A percentile compares a stretch with the other conserved stretches of the same genome.
phyloP scores from a whole-genome alignment of 305 asterid species.

The Withania somnifera region DNA sequence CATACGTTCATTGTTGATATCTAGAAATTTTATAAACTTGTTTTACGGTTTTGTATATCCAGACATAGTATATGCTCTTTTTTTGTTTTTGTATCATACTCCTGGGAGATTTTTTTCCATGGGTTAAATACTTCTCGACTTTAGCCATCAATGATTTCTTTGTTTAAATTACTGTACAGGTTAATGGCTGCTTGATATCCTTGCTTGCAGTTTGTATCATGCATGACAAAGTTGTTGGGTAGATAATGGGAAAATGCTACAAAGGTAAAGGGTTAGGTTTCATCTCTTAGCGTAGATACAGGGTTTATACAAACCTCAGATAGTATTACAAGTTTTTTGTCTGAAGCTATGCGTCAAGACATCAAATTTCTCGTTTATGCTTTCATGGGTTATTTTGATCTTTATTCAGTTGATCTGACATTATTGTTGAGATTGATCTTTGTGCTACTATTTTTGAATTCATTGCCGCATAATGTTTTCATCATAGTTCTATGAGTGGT shows the following conservation, averaged over 20 bases:
- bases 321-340: neutral
- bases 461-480: neutral
- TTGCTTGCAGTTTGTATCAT: neutral
- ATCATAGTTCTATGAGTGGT: neutral
- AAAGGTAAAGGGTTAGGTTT: neutral
- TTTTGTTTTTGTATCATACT: neutral
- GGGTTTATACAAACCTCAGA: neutral
- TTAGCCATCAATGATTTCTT: neutral
- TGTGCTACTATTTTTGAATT: neutral
- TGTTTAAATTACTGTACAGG: neutral
- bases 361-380: neutral
- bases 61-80: neutral
- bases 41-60: neutral
- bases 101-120: neutral
- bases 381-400: neutral
- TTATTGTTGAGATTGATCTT: neutral
- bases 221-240: neutral
- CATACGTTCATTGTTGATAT: neutral
- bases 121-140: neutral
- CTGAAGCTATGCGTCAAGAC: neutral
- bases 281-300: neutral
- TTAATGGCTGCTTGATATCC: neutral
- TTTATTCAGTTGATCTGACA: neutral
- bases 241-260: neutral
- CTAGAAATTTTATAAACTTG: neutral